Evolutionary conservation across 1,284 basidiomycete species (phyloP), one percentile per base, ranked within the genome.

Genomic region (Ganoderma leucocontextum): DNA sequence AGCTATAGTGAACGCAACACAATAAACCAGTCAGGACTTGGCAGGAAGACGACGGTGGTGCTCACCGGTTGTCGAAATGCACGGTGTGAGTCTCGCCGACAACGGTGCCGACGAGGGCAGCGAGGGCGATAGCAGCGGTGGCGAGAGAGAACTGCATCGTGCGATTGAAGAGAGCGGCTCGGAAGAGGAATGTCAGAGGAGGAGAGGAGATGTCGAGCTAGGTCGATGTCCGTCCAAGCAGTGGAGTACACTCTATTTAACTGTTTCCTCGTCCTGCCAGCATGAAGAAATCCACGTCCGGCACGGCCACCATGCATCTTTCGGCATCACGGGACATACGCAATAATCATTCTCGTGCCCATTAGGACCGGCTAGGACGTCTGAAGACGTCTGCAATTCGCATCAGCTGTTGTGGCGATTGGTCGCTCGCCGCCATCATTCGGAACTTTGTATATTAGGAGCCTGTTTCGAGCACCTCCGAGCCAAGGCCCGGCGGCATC

Each of bases 71-170:
- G 44, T 77, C 67, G 58, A 82, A 82, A 25, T 73, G 70, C 59
- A 83, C 74, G 52, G 78, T 83, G 71, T 83, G 82, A 13, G 75
- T 66, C 67, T 83, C 82, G 10, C 80, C 80, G 15, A 72, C 73
- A 39, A 75, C 80, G n/a, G 71, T 65, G 39, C 74, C 70, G 64
- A 73, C 71, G 59, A 76, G 65, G 57, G 78, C 62, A 62, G 76
- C 64, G 59, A 71, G 60, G 64, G 75, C 71, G 65, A 80, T 39
- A 60, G 70, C 70, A 66, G 75, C 69, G 63, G 73, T 66, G 73
- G 77, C 60, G 74, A 81, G 66, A 49, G 78, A 76, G 72, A 75
- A 67, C 66, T 78, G 73, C 80, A 81, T 81, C 57, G 67, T 70
- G 59, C 6, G 8, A 25, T 19, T n/a, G n/a, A 25, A 25, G 29